Percentiles rank a stretch among this genome's conserved stretches.
phyloP scores from a whole-genome alignment of 768 basidiomycete genomes.

The Suillus placidus region DNA sequence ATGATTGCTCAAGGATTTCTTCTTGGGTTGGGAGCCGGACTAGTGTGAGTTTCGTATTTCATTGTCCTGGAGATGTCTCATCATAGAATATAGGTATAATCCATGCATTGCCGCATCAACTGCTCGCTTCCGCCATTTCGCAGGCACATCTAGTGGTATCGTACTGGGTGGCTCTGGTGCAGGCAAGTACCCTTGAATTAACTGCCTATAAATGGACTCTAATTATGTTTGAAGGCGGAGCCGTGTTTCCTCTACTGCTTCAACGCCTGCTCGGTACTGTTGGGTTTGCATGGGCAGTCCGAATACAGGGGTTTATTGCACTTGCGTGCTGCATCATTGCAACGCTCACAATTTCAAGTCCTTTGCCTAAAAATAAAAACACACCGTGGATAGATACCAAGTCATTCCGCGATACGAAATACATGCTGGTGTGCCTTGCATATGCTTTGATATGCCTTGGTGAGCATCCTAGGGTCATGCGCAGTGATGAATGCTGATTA shows the following conservation, averaged over 20 bases:
- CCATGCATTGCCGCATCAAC: background rate
- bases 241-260: background rate
- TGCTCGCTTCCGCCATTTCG: background rate
- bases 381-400: slow-evolving; percentile 6
- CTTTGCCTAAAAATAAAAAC: background rate
- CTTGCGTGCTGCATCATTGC: slow-evolving; percentile 7
- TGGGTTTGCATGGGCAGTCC: slow-evolving; percentile 29
- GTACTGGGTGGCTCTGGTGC: slow-evolving; percentile 1
- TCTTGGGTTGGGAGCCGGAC: slow-evolving; percentile 4
- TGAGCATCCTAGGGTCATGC: background rate
- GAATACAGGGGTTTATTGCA: slow-evolving; percentile 15
- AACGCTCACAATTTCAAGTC: slow-evolving; percentile 6
- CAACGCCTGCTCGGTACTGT: slow-evolving; percentile 21
- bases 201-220: background rate
- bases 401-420: slow-evolving; percentile 4
- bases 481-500: background rate
- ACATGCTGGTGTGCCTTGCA: background rate
- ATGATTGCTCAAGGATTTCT: slow-evolving; percentile 11
- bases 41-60: slow-evolving; percentile 1
- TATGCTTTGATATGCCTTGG: slow-evolving; percentile 7
- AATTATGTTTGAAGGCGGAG: background rate
- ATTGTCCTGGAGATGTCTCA: background rate
- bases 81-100: slow-evolving; percentile 1
- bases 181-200: slow-evolving; percentile 12
- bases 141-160: slow-evolving; percentile 3